phyloP scores from a whole-genome alignment of 768 basidiomycete genomes.

The Xanthoconium stramineum region DNA sequence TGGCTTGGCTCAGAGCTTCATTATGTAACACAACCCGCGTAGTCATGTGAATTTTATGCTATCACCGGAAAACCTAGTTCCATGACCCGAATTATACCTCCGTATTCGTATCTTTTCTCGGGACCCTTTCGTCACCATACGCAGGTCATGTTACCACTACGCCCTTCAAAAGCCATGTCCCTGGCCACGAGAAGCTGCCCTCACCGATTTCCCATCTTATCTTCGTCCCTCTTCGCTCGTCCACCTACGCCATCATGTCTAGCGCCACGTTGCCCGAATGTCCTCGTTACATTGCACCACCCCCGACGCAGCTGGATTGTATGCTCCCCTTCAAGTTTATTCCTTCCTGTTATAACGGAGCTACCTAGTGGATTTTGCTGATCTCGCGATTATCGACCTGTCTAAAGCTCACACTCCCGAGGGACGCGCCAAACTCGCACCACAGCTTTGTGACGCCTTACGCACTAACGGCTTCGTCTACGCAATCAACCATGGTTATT shows the following conservation, averaged over 20 bases:
- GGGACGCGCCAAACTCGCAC: constrained; percentile 39
- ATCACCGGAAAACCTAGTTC: not conserved
- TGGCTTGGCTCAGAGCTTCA: no score
- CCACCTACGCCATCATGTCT: constrained; percentile 24
- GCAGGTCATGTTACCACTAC: not conserved
- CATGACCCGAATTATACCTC: no score
- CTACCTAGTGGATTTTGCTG: constrained; percentile 44
- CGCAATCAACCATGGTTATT: constrained; percentile 37
- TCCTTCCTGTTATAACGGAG: constrained; percentile 17
- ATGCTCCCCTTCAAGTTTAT: constrained; percentile 7
- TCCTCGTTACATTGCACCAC: constrained; percentile 34
- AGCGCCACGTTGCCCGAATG: constrained; percentile 29
- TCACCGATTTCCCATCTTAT: no score
- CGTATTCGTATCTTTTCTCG: no score
- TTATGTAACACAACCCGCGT: not conserved
- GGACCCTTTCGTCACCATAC: no score
- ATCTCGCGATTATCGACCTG: constrained; percentile 52
- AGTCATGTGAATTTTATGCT: not conserved
- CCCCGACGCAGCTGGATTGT: constrained; percentile 34
- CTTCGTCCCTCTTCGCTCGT: no score
- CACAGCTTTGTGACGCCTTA: constrained; percentile 46
- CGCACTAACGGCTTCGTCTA: constrained; percentile 39
- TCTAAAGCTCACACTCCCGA: constrained; percentile 39
- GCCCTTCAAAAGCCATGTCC: not conserved
- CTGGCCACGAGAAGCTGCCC: no score